A percentile compares a stretch with the other conserved stretches of the same genome.
phyloP scores from a whole-genome alignment of 176 grass and related monocot species.

The Hordeum marinum region DNA sequence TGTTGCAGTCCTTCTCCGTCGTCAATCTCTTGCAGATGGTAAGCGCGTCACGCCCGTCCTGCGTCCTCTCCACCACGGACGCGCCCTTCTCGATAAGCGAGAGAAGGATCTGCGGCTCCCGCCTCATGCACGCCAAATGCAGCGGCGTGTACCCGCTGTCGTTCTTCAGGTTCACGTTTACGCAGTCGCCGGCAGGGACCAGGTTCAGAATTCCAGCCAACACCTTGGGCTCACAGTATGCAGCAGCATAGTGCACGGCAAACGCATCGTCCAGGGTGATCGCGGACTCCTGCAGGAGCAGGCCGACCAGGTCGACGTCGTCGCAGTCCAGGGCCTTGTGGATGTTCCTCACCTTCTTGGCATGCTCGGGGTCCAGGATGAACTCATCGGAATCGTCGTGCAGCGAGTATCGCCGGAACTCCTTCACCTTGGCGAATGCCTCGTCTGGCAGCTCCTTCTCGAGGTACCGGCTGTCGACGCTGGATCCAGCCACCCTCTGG shows the following conservation, averaged over 20 bases:
- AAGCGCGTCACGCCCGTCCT: conserved; percentile 45
- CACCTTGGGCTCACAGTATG: conserved; percentile 67
- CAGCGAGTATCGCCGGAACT: neutral
- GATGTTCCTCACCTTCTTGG: conserved; percentile 59
- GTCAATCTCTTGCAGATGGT: conserved; percentile 71
- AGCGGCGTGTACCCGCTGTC: conserved; percentile 50
- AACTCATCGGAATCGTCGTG: neutral
- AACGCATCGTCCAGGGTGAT: conserved; percentile 61
- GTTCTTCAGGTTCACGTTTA: conserved; percentile 58
- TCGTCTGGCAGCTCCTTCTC: conserved; percentile 61
- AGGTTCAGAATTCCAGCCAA: conserved; percentile 45
- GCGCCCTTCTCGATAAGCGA: conserved; percentile 65
- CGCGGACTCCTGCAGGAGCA: conserved; percentile 50
- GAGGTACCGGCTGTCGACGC: conserved; percentile 40
- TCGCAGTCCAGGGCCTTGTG: conserved; percentile 65
- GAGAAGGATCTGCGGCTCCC: conserved; percentile 55
- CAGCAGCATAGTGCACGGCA: conserved; percentile 63
- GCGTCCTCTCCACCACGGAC: conserved; percentile 44
- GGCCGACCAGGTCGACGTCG: conserved; percentile 52
- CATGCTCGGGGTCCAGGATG: conserved; percentile 42
- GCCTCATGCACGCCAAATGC: conserved; percentile 70
- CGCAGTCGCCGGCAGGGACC: conserved; percentile 36
- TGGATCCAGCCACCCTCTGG: conserved; percentile 39
- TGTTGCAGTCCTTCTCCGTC: conserved; percentile 50
- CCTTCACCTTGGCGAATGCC: conserved; percentile 32